Evolutionary conservation across 176 grass and related monocot species (phyloP).

Genomic region (Avena eriantha): DNA sequence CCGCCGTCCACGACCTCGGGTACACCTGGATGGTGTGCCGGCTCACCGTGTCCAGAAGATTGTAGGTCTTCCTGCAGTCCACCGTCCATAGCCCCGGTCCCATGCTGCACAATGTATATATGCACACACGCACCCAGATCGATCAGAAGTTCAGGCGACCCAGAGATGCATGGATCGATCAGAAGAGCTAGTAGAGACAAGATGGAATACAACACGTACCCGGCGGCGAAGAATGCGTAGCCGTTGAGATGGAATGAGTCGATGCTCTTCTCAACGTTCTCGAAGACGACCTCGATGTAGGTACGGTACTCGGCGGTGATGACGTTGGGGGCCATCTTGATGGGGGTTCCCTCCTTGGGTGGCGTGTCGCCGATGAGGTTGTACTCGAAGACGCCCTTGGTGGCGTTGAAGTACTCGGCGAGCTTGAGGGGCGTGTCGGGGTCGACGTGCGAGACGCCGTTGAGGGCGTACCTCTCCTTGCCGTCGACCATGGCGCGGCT

Average conservation of each 20-base stretch:
- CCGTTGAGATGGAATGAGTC: slow-evolving; percentile 80
- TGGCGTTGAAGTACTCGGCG: slow-evolving; percentile 83
- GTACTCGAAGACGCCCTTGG: slow-evolving; percentile 77
- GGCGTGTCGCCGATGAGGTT: slow-evolving; percentile 75
- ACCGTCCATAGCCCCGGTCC: slow-evolving; percentile 72
- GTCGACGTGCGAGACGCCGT: slow-evolving; percentile 84
- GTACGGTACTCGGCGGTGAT: slow-evolving; percentile 71
- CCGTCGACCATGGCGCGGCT: slow-evolving; percentile 51
- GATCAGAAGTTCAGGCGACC: not conserved
- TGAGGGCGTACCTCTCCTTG: slow-evolving; percentile 71
- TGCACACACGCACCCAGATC: not conserved
- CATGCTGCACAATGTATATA: slow-evolving; percentile 55
- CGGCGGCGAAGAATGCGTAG: slow-evolving; percentile 89
- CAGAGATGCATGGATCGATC: no score
- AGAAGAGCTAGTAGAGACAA: no score
- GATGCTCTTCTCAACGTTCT: slow-evolving; percentile 88
- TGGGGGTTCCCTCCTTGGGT: not conserved
- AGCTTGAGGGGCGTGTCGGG: slow-evolving; percentile 82
- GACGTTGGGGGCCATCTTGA: slow-evolving; percentile 67
- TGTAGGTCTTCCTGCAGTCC: slow-evolving; percentile 60
- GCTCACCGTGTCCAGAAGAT: slow-evolving; percentile 92
- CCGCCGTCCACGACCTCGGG: slow-evolving; percentile 92
- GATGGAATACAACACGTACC: slow-evolving; percentile 22
- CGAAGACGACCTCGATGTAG: slow-evolving; percentile 82
- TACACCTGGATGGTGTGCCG: slow-evolving; percentile 93